Base-by-base conservation (phyloP, 169 alveolate genomes). In the Besnoitia besnoiti region DNA sequence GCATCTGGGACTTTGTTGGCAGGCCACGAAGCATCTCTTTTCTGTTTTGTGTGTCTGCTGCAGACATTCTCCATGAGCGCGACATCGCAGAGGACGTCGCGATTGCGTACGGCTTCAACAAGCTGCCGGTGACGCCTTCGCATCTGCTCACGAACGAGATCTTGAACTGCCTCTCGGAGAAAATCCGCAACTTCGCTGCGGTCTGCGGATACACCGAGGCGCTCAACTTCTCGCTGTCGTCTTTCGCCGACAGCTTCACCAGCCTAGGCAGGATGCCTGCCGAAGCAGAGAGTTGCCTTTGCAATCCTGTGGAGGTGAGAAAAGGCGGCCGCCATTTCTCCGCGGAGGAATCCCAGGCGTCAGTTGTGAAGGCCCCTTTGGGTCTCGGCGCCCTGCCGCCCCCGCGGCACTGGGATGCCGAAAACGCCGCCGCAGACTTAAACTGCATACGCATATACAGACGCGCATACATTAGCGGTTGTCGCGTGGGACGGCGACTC, bases 21-120 rank as follows among this genome's bases (percentile, higher is more conserved):
- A n/a, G 59, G 59, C 16, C 59, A 16, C 59, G 59, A 49, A 49
- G 59, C n/a, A n/a, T n/a, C 24, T 84, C n/a, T 10, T 27, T 91
- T 67, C 89, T 82, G 85, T 95, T 90, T 8, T 80, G 90, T 55
- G 95, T 93, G 10, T 96, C 97, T 35, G 91, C 90, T 2, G 91
- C 95, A 92, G 99, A 98, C 95, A 94, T 98, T 76, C 94, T 98
- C 30, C 98, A 98, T 90, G 97, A 96, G 75, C 97, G 98, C 91
- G 99, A 98, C 94, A 93, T 98, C 35, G 98, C 97, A n/a, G 99
- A 98, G 94, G 99, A 98, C 93, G 96, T 97, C 89, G 98, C 98
- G 27, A 98, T 98, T 85, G 98, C 98, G n/a, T 96, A 93, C 93
- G 98, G 98, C 46, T 98, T 95, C 84, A 97, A 97, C 91, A 96